Conservation (phyloP, 1,284 basidiomycete genomes). For the Cutaneotrichosporon arboriforme region DNA sequence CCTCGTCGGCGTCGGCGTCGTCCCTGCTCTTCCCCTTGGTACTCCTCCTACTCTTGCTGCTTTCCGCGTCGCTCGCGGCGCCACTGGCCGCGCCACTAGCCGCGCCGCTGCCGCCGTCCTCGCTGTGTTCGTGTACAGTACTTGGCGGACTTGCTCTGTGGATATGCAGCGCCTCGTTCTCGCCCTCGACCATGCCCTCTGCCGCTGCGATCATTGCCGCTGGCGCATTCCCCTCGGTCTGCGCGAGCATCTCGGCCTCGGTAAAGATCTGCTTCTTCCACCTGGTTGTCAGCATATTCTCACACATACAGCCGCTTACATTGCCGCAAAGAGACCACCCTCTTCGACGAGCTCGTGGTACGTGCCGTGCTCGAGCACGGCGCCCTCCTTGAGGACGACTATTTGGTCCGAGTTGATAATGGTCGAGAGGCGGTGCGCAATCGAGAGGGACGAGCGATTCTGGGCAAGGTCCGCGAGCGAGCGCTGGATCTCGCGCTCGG, state of each 20-base stretch:
- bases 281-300: conserved; percentile 24
- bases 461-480: conserved; percentile 58
- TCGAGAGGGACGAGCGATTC: conserved; percentile 85
- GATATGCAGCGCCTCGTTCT: neutral
- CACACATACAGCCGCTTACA: conserved; percentile 27
- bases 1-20: neutral
- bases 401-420: conserved; percentile 62
- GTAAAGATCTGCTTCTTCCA: conserved; percentile 47
- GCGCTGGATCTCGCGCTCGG: conserved; percentile 56
- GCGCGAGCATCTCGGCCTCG: conserved; percentile 38
- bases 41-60: conserved; percentile 4
- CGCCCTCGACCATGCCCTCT: neutral
- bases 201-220: neutral
- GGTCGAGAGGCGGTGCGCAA: conserved; percentile 61
- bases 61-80: neutral
- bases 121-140: neutral
- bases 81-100: too few relatives aligned
- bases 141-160: neutral
- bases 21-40: neutral
- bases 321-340: conserved; percentile 47
- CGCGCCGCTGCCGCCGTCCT: neutral
- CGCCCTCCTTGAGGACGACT: conserved; percentile 78
- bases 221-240: conserved; percentile 7
- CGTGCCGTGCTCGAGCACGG: conserved; percentile 78
- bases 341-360: conserved; percentile 71